A percentile compares a stretch with the other conserved stretches of the same genome.
These are phyloP conservation scores for Clarireedia hainanense DNA, from an alignment of 2,329 filamentous ascomycete genomes.

Conservation along the genomic window DNA sequence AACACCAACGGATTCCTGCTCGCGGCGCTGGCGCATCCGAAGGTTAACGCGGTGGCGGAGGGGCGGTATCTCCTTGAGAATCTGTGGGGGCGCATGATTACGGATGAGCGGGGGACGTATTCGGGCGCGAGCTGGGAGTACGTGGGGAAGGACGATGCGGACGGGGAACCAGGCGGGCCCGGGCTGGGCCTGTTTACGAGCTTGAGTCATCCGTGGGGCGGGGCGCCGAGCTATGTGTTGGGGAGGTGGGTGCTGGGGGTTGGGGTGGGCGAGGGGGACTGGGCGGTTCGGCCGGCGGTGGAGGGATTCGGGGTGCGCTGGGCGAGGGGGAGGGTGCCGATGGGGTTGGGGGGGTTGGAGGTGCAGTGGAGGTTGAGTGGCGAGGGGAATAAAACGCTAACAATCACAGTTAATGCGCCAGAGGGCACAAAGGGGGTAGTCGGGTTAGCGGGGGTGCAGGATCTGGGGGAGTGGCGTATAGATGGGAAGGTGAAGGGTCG, in stretches of 20 bases:
- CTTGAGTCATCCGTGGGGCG: conserved; percentile 37
- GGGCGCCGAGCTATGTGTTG: conserved; percentile 37
- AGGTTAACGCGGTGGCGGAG: conserved; percentile 7
- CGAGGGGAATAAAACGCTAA: too few relatives aligned
- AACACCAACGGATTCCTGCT: not conserved
- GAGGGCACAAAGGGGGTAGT: too few relatives aligned
- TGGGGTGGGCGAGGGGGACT: rapidly evolving
- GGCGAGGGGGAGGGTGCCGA: too few relatives aligned
- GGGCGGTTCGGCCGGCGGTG: too few relatives aligned
- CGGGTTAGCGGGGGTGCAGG: too few relatives aligned
- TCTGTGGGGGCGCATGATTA: conserved; percentile 37
- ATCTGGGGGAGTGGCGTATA: too few relatives aligned
- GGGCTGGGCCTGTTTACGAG: conserved; percentile 37
- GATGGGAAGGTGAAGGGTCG: too few relatives aligned
- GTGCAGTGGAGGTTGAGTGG: too few relatives aligned
- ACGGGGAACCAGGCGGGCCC: conserved; percentile 17
- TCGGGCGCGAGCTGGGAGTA: conserved; percentile 40
- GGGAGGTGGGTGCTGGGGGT: too few relatives aligned
- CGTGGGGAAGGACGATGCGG: conserved; percentile 22
- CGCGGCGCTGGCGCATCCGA: not conserved
- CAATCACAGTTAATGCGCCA: too few relatives aligned
- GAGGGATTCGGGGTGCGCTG: too few relatives aligned
- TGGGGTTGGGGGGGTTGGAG: too few relatives aligned
- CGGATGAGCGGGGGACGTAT: conserved; percentile 26
- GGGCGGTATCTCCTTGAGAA: conserved; percentile 28